Conservation (phyloP, 768 basidiomycete genomes). For the Ephemerocybe angulata region DNA sequence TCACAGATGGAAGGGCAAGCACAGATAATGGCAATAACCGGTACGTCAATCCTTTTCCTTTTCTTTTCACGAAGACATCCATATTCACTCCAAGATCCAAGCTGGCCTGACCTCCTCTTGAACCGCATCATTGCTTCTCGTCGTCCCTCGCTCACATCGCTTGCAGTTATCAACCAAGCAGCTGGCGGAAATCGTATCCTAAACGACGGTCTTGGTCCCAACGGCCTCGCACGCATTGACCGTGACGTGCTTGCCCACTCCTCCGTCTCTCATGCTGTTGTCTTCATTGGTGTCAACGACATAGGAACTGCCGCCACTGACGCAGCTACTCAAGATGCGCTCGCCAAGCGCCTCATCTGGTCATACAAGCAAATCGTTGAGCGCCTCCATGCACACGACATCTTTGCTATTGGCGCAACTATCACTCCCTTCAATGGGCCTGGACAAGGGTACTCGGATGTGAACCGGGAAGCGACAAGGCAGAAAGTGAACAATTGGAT, state of each 20-base stretch:
- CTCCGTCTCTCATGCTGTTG: slow-evolving; percentile 43
- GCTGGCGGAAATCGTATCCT: slow-evolving; percentile 53
- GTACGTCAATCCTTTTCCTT: slow-evolving; percentile 16
- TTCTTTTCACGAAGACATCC: background rate
- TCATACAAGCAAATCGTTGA: slow-evolving; percentile 44
- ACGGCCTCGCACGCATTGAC: slow-evolving; percentile 45
- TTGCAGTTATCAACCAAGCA: slow-evolving; percentile 47
- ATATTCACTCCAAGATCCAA: slow-evolving; percentile 5
- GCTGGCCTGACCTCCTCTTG: slow-evolving; percentile 49
- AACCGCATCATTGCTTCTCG: slow-evolving; percentile 35
- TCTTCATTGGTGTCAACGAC: slow-evolving; percentile 56
- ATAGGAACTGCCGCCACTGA: slow-evolving; percentile 39
- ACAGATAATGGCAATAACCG: slow-evolving; percentile 43
- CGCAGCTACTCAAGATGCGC: slow-evolving; percentile 30
- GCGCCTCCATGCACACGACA: slow-evolving; percentile 37
- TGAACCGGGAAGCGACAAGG: slow-evolving; percentile 37
- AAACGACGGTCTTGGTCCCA: slow-evolving; percentile 45
- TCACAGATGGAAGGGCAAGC: slow-evolving; percentile 50
- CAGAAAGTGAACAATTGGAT: slow-evolving; percentile 44
- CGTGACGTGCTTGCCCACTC: slow-evolving; percentile 48
- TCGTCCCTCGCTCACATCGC: slow-evolving; percentile 22
- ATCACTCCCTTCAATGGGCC: slow-evolving; percentile 46
- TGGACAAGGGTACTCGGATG: slow-evolving; percentile 37
- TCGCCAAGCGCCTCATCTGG: slow-evolving; percentile 39
- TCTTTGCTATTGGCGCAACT: slow-evolving; percentile 47